A percentile compares a stretch with the other conserved stretches of the same genome.
phyloP scores from a whole-genome alignment of 768 basidiomycete species.

The Russula virescens region DNA sequence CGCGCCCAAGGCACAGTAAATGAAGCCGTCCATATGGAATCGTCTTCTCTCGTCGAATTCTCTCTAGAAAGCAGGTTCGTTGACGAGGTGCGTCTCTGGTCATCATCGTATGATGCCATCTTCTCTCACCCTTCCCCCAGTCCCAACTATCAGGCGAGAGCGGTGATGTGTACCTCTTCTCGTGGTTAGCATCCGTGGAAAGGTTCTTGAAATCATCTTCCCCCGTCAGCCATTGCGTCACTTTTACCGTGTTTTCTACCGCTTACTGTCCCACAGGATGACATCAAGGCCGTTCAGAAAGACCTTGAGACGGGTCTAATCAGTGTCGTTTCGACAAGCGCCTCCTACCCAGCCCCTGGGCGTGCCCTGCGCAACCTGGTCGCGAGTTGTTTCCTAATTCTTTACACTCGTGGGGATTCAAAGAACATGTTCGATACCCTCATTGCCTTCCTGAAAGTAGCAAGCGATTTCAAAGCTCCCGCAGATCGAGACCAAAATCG shows the following conservation, averaged over 20 bases:
- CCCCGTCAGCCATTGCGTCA: slow-evolving; percentile 41
- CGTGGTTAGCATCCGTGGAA: slow-evolving; percentile 71
- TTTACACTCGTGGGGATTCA: slow-evolving; percentile 80
- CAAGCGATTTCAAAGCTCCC: slow-evolving; percentile 59
- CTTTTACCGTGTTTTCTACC: neutral
- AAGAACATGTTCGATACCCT: slow-evolving; percentile 83
- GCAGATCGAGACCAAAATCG: slow-evolving; percentile 55
- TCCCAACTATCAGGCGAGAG: slow-evolving; percentile 65
- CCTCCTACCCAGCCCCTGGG: slow-evolving; percentile 76
- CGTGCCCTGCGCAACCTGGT: slow-evolving; percentile 77
- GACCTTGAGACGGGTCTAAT: slow-evolving; percentile 58
- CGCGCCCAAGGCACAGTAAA: too few species aligned
- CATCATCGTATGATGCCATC: neutral
- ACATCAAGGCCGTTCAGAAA: slow-evolving; percentile 58
- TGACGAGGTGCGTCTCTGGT: slow-evolving; percentile 19
- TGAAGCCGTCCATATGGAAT: slow-evolving; percentile 11
- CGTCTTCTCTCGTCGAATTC: slow-evolving; percentile 10
- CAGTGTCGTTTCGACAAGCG: slow-evolving; percentile 58
- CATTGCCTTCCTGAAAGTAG: slow-evolving; percentile 68
- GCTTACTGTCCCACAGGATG: slow-evolving; percentile 40
- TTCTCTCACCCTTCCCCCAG: slow-evolving; percentile 33
- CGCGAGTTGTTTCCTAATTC: slow-evolving; percentile 63
- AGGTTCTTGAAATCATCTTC: slow-evolving; percentile 45
- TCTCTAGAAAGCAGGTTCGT: slow-evolving; percentile 20
- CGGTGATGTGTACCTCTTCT: slow-evolving; percentile 77